Evolutionary conservation across 768 basidiomycete genomes (phyloP).

Genomic region (Pulveroboletus ravenelii): DNA sequence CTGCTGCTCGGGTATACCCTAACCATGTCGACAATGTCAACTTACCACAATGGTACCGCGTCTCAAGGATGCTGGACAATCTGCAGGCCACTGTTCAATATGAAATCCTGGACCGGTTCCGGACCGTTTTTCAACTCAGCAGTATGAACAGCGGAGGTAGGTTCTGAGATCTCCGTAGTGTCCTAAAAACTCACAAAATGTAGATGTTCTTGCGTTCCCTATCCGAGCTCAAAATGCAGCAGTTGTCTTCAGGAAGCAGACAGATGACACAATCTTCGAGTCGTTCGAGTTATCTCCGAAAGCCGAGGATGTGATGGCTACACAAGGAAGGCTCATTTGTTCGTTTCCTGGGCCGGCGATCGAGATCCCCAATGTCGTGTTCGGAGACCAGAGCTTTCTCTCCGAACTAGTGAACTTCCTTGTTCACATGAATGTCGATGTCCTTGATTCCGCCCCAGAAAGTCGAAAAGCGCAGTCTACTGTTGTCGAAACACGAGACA

Average conservation of each 20-base stretch:
- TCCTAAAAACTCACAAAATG: background rate
- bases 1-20: slow-evolving; percentile 19
- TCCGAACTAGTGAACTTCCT: no score
- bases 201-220: slow-evolving; percentile 35
- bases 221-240: background rate
- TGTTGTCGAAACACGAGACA: slow-evolving; percentile 8
- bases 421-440: slow-evolving; percentile 3
- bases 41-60: no score
- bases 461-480: slow-evolving; percentile 36
- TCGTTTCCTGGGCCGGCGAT: no score
- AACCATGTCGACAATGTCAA: background rate
- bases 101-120: slow-evolving; percentile 7
- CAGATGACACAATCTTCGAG: slow-evolving; percentile 17
- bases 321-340: no score
- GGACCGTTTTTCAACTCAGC: background rate
- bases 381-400: no score
- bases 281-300: no score
- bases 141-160: slow-evolving; percentile 1
- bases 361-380: no score
- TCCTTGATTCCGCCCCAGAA: slow-evolving; percentile 15
- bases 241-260: slow-evolving; percentile 35
- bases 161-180: background rate
- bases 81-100: slow-evolving; percentile 7
- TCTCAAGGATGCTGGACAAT: no score
- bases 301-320: no score